Evolutionary conservation across 768 basidiomycete genomes (phyloP).

Genomic region (Pleurotus sapidus): DNA sequence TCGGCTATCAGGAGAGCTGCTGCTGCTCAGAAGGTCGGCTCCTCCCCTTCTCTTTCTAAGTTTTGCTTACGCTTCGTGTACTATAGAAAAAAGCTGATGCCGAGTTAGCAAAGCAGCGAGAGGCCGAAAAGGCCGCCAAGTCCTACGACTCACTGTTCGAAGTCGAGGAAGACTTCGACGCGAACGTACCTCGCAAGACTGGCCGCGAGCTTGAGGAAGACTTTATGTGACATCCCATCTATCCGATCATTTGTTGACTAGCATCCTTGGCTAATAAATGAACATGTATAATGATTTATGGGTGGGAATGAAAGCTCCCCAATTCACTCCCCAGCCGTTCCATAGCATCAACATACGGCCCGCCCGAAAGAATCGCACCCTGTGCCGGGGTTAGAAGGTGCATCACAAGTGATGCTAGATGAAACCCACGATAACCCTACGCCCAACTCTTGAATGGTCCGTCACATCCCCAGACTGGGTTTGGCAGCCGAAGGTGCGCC

Average conservation of each 20-base stretch:
- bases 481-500: conserved; percentile 18
- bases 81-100: conserved; percentile 74
- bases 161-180: conserved; percentile 46
- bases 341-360: too few species aligned
- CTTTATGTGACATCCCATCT: conserved; percentile 60
- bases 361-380: too few species aligned
- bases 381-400: too few species aligned
- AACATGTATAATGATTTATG: too few species aligned
- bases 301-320: too few species aligned
- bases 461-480: conserved; percentile 16
- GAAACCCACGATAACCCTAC: too few species aligned
- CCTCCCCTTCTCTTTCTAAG: not conserved
- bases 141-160: conserved; percentile 83
- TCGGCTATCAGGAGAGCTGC: conserved; percentile 57
- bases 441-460: not conserved
- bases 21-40: conserved; percentile 64
- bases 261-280: too few species aligned
- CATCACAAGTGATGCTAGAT: too few species aligned
- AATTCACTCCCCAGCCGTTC: too few species aligned
- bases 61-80: not conserved
- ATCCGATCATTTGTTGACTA: not conserved
- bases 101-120: conserved; percentile 71
- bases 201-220: conserved; percentile 83
- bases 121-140: conserved; percentile 84
- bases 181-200: conserved; percentile 46